These are phyloP conservation scores for Scheffersomyces coipomensis DNA, from an alignment of 805 yeast genomes.

Conservation along the genomic window DNA sequence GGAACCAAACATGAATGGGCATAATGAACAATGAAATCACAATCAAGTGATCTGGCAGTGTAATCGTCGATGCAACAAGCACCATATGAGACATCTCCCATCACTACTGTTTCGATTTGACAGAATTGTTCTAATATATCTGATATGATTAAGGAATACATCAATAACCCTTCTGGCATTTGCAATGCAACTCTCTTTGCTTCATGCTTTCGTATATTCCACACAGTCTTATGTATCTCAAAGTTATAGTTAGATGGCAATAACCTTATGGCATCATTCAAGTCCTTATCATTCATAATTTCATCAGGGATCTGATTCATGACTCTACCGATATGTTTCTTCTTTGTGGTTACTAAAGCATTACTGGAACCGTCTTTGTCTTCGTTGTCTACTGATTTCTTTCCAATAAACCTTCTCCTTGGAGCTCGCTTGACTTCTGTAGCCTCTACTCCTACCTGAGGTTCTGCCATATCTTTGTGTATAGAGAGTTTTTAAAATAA, in stretches of 20 bases:
- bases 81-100: constrained; percentile 99
- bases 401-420: constrained; percentile 63
- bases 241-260: constrained; percentile 92
- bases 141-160: constrained; percentile 83
- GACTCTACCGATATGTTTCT: constrained; percentile 52
- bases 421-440: constrained; percentile 21
- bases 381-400: constrained; percentile 23
- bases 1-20: constrained; percentile 98
- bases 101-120: constrained; percentile 78
- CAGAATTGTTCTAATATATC: constrained; percentile 94
- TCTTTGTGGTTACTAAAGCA: constrained; percentile 21
- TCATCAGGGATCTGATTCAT: constrained; percentile 88
- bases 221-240: constrained; percentile 92
- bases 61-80: constrained; percentile 98
- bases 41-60: constrained; percentile 88
- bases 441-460: background rate
- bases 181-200: constrained; percentile 90
- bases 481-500: too few relatives aligned
- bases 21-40: constrained; percentile 93
- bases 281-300: constrained; percentile 72
- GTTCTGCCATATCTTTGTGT: too few relatives aligned
- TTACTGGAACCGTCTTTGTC: constrained; percentile 9
- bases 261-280: constrained; percentile 79
- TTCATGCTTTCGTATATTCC: constrained; percentile 76
- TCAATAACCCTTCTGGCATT: constrained; percentile 94